These are phyloP conservation scores for Ustilago hordei DNA, from an alignment of 1,284 basidiomycete species.

Conservation along the genomic window DNA sequence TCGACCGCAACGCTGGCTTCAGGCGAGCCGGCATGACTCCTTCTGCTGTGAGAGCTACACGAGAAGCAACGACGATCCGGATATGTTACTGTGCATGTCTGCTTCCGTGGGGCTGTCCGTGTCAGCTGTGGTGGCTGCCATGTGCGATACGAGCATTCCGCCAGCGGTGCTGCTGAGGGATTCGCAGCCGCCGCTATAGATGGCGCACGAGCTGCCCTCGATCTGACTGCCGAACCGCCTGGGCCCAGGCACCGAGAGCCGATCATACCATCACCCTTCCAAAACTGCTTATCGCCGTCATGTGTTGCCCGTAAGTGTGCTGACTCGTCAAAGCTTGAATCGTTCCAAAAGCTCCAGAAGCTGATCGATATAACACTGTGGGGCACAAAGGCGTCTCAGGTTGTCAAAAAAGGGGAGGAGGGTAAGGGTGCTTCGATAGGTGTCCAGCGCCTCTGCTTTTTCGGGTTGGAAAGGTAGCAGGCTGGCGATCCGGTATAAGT, in stretches of 20 bases:
- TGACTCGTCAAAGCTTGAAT: no score
- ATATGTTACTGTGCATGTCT: neutral
- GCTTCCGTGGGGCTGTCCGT: neutral
- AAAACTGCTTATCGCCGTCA: slow-evolving; percentile 14
- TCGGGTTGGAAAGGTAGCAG: no score
- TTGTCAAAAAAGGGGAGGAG: no score
- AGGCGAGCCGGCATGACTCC: slow-evolving; percentile 3
- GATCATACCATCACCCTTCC: slow-evolving; percentile 46
- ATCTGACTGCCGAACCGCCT: slow-evolving; percentile 29
- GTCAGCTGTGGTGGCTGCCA: slow-evolving; percentile 21
- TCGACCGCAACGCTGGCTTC: slow-evolving; percentile 12
- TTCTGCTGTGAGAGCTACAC: neutral
- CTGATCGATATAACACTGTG: no score
- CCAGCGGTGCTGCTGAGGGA: slow-evolving; percentile 11
- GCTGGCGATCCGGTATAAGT: no score
- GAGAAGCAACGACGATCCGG: slow-evolving; percentile 15
- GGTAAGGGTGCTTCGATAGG: no score
- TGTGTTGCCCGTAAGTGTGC: slow-evolving; percentile 6
- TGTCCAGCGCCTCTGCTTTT: no score
- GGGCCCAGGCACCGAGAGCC: slow-evolving; percentile 39
- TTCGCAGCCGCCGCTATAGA: neutral
- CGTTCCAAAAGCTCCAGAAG: no score
- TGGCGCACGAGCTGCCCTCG: slow-evolving; percentile 19
- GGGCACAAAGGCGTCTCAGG: no score
- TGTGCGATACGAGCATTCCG: slow-evolving; percentile 37